These are phyloP conservation scores for Tillandsia fasciculata DNA, from an alignment of 176 grass and related monocot species.

Conservation along the genomic window DNA sequence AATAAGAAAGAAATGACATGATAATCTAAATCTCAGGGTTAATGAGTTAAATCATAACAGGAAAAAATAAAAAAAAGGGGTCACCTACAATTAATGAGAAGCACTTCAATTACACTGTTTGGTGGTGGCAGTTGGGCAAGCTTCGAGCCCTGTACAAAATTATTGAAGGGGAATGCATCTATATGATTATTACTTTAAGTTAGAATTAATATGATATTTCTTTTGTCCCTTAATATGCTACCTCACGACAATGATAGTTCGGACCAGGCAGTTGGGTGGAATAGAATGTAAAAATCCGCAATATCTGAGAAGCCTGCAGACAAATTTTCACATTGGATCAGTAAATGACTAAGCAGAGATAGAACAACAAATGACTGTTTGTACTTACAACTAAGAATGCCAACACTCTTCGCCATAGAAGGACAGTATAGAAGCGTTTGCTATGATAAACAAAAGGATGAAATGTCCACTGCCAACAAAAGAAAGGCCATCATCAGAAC, in stretches of 20 bases:
- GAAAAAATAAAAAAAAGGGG: slow-evolving; percentile 6
- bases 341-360: neutral
- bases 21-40: slow-evolving; percentile 17
- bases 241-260: slow-evolving; percentile 96
- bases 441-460: slow-evolving; percentile 95
- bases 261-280: slow-evolving; percentile 97
- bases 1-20: neutral
- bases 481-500: slow-evolving; percentile 1
- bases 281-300: slow-evolving; percentile 86
- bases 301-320: slow-evolving; percentile 66
- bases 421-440: slow-evolving; percentile 91
- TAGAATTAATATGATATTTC: neutral
- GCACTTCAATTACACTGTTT: slow-evolving; percentile 65
- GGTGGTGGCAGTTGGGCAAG: slow-evolving; percentile 63
- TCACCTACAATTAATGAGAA: slow-evolving; percentile 77
- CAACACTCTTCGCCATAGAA: slow-evolving; percentile 83
- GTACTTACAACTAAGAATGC: slow-evolving; percentile 89
- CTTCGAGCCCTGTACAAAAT: slow-evolving; percentile 56
- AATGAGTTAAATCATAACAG: neutral
- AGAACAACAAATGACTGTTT: neutral
- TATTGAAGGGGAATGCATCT: neutral
- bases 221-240: slow-evolving; percentile 17
- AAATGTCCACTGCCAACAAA: slow-evolving; percentile 75
- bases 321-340: neutral
- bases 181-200: neutral